Base-by-base conservation (phyloP, 768 basidiomycete genomes). In the Tylopilus vinaceipallidus region DNA sequence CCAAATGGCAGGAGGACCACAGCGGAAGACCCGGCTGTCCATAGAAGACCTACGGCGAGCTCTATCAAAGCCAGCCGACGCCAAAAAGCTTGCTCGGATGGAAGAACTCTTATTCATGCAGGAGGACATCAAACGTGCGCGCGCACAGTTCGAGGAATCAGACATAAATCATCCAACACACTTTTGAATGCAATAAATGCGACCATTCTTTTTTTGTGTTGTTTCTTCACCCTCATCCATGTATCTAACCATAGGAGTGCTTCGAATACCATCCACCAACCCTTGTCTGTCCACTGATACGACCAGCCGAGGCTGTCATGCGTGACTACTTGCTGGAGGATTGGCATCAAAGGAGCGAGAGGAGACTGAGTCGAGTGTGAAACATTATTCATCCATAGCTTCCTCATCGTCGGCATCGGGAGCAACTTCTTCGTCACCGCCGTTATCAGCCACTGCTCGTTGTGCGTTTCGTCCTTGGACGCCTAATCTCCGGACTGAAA, bases 101-200 rank as follows among this genome's bases (percentile, higher is more conserved):
- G 92, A 95, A 65, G 93, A 95, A 63, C 70, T 95, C 30, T 63
- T 95, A 29, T 92, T 91, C 73, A 91, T 93, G 87, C 90, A 93
- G 64, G 91, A 92, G 64, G 92, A 93, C 59, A 94, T 95, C 69
- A 90, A 92, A 65, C 83, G 91, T 9, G 92, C 91, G 4, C 80
- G 86, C 38, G 83, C 83, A 11, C 86, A 91, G 61, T 92, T 92
- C 55, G 81, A 83, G 45, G 78, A 77, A 54, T 73, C 73, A 38
- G 78, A 78, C 52, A 72, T 75, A 60, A 71, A 66, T 24, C 70
- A 75, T 49, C 65, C 79, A 42, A 76, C 60, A 52, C 77, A 78
- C 42, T 76, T 77, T 57, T 78, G 68, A 68, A 38, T 22, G 48
- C 19, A 32, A 33, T 16, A 27, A 27, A 13, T 19, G 39, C 14